Conservation (phyloP, 2,329 filamentous ascomycete species). For the Claviceps monticola region DNA sequence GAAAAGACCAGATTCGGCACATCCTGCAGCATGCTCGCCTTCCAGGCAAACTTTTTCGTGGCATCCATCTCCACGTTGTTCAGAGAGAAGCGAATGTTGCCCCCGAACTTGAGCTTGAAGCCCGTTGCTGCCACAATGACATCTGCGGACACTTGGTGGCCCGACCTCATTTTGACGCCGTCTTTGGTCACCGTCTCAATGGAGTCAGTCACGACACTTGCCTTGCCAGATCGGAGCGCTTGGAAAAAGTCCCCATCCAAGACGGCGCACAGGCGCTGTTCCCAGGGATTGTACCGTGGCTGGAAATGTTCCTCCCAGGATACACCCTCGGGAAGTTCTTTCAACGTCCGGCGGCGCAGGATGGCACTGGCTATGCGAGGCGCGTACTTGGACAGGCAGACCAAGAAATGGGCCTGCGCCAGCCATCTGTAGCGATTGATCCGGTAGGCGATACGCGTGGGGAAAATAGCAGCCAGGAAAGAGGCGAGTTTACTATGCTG, state of each 20-base stretch:
- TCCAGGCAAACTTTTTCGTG: constrained; percentile 39
- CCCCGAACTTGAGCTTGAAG: constrained; percentile 40
- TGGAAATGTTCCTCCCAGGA: constrained; percentile 39
- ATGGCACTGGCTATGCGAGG: constrained; percentile 30
- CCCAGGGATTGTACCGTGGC: constrained; percentile 44
- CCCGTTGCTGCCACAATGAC: constrained; percentile 54
- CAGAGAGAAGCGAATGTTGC: constrained; percentile 34
- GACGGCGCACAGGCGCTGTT: constrained; percentile 53
- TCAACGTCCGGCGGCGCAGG: constrained; percentile 26
- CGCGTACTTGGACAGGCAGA: constrained; percentile 34
- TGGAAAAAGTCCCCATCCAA: constrained; percentile 32
- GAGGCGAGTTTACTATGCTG: constrained; percentile 23
- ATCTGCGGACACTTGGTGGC: constrained; percentile 37
- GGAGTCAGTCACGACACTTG: constrained; percentile 27
- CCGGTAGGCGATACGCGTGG: constrained; percentile 26
- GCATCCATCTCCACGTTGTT: constrained; percentile 33
- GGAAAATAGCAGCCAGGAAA: constrained; percentile 26
- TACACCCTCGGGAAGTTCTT: constrained; percentile 34
- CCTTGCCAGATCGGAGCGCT: constrained; percentile 24
- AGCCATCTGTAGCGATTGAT: constrained; percentile 35
- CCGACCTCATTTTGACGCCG: constrained; percentile 29
- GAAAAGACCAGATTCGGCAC: constrained; percentile 46
- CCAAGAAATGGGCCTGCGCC: constrained; percentile 24
- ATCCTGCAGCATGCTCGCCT: constrained; percentile 45
- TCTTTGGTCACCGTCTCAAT: constrained; percentile 31